phyloP scores from a whole-genome alignment of 192 early-diverging fungal genomes.

The Coemansia sp. region DNA sequence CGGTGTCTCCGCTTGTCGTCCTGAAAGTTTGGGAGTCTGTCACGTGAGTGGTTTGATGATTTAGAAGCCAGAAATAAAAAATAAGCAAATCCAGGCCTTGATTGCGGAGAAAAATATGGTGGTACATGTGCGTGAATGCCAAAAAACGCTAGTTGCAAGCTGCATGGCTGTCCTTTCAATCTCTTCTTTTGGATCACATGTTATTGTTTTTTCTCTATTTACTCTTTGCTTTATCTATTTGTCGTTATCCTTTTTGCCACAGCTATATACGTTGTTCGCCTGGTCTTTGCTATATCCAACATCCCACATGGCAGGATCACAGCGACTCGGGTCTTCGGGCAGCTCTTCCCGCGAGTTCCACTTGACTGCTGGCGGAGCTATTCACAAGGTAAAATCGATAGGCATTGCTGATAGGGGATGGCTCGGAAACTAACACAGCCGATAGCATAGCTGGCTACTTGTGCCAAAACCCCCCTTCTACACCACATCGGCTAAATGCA shows the following conservation, averaged over 20 bases:
- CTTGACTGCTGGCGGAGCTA: constrained; percentile 34
- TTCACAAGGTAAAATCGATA: constrained; percentile 32
- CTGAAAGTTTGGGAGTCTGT: constrained; percentile 16
- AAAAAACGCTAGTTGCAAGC: background rate
- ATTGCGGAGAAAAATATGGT: background rate
- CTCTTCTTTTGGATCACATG: background rate
- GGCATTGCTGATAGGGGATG: background rate
- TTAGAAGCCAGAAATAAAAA: background rate
- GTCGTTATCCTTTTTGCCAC: background rate
- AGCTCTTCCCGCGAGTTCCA: constrained; percentile 31
- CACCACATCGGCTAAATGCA: background rate
- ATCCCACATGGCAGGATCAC: constrained; percentile 25
- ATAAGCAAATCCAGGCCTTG: too few relatives aligned
- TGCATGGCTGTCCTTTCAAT: background rate
- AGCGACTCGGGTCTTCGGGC: constrained; percentile 16
- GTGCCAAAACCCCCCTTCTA: background rate
- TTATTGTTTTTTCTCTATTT: background rate
- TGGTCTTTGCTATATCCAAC: background rate
- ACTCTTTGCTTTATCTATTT: constrained; percentile 4
- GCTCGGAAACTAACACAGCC: too few relatives aligned
- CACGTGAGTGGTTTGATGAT: constrained; percentile 9
- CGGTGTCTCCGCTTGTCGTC: background rate
- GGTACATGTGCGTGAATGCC: background rate
- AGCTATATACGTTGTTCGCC: background rate
- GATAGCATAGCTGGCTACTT: background rate